phyloP scores from a whole-genome alignment of 2,329 filamentous ascomycete genomes.

The Venturia asperata region DNA sequence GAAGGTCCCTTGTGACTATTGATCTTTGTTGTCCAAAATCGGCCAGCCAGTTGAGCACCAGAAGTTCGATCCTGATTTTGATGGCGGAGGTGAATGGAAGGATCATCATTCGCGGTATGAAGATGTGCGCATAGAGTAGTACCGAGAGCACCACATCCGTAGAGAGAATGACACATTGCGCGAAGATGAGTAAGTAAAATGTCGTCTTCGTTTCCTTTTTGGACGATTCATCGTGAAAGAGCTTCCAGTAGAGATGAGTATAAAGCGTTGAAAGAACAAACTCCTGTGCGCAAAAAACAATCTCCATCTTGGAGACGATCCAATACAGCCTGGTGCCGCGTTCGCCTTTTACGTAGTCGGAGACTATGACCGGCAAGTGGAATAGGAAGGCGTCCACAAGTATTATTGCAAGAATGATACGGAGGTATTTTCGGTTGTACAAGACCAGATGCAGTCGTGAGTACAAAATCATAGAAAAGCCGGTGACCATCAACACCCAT shows the following conservation, averaged over 20 bases:
- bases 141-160: neutral
- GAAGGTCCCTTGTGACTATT: neutral
- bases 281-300: conserved; percentile 7
- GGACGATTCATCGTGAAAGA: conserved; percentile 5
- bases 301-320: conserved; percentile 1
- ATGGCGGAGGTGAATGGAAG: conserved; percentile 6
- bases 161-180: neutral
- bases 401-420: conserved; percentile 51
- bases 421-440: conserved; percentile 43
- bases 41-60: conserved; percentile 15
- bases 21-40: conserved; percentile 1
- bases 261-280: conserved; percentile 9
- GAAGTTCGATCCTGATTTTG: conserved; percentile 15
- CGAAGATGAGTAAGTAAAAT: conserved; percentile 1
- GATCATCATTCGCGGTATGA: conserved; percentile 11
- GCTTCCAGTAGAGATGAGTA: conserved; percentile 5
- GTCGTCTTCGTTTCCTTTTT: neutral
- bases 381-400: conserved; percentile 45
- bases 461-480: conserved; percentile 55
- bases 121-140: neutral
- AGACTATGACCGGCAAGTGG: conserved; percentile 18
- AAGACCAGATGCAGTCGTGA: conserved; percentile 55
- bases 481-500: conserved; percentile 55
- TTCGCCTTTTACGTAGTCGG: neutral
- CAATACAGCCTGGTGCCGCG: neutral